A percentile compares a stretch with the other conserved stretches of the same genome.
Evolutionary conservation across 495 filamentous ascomycete species (phyloP).

Genomic region (Penicillium paradoxum): DNA sequence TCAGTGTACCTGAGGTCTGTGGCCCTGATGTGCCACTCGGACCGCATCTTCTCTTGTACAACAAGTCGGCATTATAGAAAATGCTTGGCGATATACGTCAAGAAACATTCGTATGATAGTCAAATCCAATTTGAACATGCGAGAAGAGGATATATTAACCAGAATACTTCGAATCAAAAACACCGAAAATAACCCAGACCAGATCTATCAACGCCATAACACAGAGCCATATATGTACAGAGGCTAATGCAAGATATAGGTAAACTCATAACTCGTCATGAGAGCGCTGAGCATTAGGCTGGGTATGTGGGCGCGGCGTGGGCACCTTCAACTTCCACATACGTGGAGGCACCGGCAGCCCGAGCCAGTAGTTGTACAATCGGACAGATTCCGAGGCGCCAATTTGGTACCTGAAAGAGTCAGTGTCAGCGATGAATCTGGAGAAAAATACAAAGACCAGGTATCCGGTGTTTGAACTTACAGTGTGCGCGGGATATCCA

Average conservation of each 20-base stretch:
- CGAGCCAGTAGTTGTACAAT: constrained; percentile 73
- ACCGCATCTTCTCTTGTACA: no score
- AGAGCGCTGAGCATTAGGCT: neutral
- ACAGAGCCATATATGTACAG: constrained; percentile 10
- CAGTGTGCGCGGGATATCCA: constrained; percentile 60
- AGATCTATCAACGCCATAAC: constrained; percentile 8
- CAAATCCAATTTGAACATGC: neutral
- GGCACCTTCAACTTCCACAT: constrained; percentile 59
- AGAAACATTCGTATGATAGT: no score
- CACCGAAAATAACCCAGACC: neutral
- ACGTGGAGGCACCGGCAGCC: constrained; percentile 64
- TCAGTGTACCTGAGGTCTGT: no score
- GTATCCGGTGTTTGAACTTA: constrained; percentile 45
- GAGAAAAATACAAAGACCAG: neutral
- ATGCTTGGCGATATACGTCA: no score
- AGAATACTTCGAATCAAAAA: neutral
- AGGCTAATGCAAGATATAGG: constrained; percentile 10
- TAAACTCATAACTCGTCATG: constrained; percentile 54
- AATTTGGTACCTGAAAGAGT: constrained; percentile 52
- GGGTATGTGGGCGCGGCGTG: neutral
- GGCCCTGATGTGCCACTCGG: no score
- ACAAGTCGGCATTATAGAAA: no score
- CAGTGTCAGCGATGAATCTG: neutral
- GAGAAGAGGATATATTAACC: neutral
- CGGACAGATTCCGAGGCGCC: constrained; percentile 53